Base-by-base conservation (phyloP, 768 basidiomycete species). In the Boletus reticulatus region DNA sequence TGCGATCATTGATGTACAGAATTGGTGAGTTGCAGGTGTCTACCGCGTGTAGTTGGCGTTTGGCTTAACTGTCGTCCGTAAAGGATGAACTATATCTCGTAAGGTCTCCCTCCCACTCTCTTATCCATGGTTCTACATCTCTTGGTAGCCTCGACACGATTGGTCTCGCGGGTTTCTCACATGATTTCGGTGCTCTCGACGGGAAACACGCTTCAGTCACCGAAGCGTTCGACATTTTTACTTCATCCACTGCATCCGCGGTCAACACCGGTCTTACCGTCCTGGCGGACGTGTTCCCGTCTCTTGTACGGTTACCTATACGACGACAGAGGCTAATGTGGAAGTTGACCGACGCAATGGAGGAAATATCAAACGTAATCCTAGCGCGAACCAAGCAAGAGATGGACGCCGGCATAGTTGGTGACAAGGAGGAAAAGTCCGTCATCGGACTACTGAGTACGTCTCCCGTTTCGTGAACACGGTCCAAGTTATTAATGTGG, bases 141-240 rank as follows among this genome's bases (percentile, higher is more conserved):
- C 12, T 16, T 11, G 5, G 8, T 27, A 83, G 83, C 9, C 69
- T 85, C 9, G 84, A 86, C 60, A 75, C 76, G 3, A 75, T 86
- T 42, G 83, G 84, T 19, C 80, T 84, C 37, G 82, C 82, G 11
- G 84, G 83, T 3, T 86, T 86, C 58, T 79, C 80, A 0, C 79
- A 85, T 58, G 76, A 84, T 61, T 86, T 86, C 60, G 76, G 77
- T 27, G 68, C 80, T 1, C 72, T 85, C 17, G 76, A 81, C 2
- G 83, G 83, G 4, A 75, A 81, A 55, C 65, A 64, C 24, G 69
- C 77, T 3, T 51, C 74, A 4, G 73, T 84, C 7, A 68, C 73
- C 4, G 67, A 75, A 3, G 63, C 72, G 6, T 79, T 82, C 17
- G 76, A 77, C 12, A 58, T 71, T 0, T 74, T 78, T 52, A 47